Evolutionary conservation across 345 rosid species (phyloP).

Genomic region (Sisymbrium altissimum): DNA sequence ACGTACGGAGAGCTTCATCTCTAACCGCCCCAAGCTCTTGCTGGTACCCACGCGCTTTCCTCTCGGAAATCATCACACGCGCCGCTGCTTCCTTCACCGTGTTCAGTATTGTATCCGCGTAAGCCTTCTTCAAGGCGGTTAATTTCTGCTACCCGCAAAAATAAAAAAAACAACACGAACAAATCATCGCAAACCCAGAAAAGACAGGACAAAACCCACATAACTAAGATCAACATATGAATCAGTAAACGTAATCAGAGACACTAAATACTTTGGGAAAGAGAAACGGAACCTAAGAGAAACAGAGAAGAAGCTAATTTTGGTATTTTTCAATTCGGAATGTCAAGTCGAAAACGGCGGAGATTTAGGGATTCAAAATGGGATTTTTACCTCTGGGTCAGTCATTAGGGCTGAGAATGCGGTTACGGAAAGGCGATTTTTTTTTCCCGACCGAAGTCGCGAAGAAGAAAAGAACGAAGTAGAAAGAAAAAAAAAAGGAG

Average conservation of each 20-base stretch:
- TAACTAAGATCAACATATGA: constrained; percentile 3
- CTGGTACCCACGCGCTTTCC: constrained; percentile 60
- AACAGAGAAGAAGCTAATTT: constrained; percentile 23
- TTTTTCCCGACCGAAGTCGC: constrained; percentile 17
- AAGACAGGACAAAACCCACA: constrained; percentile 24
- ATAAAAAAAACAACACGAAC: background rate
- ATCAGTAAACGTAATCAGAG: constrained; percentile 16
- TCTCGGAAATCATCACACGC: constrained; percentile 79
- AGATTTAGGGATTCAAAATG: constrained; percentile 8
- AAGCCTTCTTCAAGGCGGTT: constrained; percentile 88
- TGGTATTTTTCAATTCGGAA: background rate
- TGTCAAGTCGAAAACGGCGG: background rate
- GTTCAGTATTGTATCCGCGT: constrained; percentile 84
- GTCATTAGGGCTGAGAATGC: constrained; percentile 33
- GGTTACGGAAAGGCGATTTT: constrained; percentile 10
- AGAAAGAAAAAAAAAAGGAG: constrained; percentile 1
- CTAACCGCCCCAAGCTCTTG: constrained; percentile 64
- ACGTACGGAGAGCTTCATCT: constrained; percentile 72
- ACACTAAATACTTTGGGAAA: background rate
- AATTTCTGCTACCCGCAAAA: constrained; percentile 48
- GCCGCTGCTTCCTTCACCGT: constrained; percentile 93
- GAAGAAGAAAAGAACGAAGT: constrained; percentile 15
- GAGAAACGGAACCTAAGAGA: constrained; percentile 26
- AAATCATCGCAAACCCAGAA: constrained; percentile 26
- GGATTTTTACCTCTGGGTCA: constrained; percentile 30